Evolutionary conservation across 2,329 filamentous ascomycete species (phyloP).

Genomic region (Fusarium concolor): DNA sequence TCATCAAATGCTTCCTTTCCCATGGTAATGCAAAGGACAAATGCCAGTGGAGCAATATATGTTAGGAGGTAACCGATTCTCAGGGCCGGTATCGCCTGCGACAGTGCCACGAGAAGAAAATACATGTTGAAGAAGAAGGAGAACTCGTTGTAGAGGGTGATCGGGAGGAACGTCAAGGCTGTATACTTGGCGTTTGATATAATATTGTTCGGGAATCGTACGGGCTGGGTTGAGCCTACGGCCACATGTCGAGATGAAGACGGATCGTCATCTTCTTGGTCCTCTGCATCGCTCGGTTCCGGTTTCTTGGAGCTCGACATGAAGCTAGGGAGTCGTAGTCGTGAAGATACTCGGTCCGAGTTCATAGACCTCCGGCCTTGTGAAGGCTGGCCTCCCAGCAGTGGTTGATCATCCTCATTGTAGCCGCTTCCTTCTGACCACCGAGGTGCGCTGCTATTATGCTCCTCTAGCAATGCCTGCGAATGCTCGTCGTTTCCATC

Average conservation of each 20-base stretch:
- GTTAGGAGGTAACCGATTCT: constrained; percentile 95
- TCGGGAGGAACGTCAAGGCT: constrained; percentile 89
- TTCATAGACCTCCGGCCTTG: constrained; percentile 47
- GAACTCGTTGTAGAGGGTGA: constrained; percentile 98
- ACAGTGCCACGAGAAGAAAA: constrained; percentile 93
- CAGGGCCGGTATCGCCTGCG: constrained; percentile 88
- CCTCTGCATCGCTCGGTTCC: constrained; percentile 58
- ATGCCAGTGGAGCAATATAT: constrained; percentile 91
- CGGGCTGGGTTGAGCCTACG: constrained; percentile 78
- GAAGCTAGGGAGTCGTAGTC: constrained; percentile 75
- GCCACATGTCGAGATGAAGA: constrained; percentile 79
- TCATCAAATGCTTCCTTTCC: constrained; percentile 97
- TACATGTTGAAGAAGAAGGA: constrained; percentile 99
- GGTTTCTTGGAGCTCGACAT: constrained; percentile 59
- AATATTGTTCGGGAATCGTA: constrained; percentile 87
- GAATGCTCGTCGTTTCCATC: constrained; percentile 74
- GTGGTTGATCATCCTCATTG: constrained; percentile 77
- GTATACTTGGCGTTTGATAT: constrained; percentile 99
- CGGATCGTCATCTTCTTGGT: constrained; percentile 69
- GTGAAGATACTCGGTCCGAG: constrained; percentile 56
- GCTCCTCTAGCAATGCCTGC: constrained; percentile 73
- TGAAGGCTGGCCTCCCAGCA: constrained; percentile 64
- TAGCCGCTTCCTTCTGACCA: constrained; percentile 71
- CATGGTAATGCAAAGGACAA: constrained; percentile 91
- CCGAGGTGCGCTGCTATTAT: constrained; percentile 64